Conservation (phyloP, 345 rosid genomes). For the Camelina sativa region DNA sequence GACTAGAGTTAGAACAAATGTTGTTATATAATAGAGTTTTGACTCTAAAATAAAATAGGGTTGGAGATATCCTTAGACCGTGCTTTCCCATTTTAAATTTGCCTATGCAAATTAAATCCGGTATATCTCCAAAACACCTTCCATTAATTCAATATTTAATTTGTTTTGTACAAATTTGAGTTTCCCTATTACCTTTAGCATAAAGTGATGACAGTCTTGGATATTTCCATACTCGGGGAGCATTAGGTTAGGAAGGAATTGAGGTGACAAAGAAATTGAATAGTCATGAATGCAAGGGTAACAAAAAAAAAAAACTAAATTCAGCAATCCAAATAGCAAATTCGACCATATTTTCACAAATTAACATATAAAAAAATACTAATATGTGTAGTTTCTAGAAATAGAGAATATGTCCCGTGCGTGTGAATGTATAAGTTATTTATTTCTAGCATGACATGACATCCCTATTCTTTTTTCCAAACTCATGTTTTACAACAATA, state of each 20-base stretch:
- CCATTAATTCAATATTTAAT: not conserved
- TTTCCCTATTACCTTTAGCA: not conserved
- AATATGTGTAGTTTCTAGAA: not conserved
- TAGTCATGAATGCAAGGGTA: not conserved
- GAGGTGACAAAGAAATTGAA: conserved; percentile 5
- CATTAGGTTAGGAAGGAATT: not conserved
- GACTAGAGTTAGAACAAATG: too few species aligned
- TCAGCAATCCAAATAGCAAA: not conserved
- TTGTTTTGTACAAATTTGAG: not conserved
- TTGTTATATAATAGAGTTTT: too few species aligned
- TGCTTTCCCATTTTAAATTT: not conserved
- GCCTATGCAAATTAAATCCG: not conserved
- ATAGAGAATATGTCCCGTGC: not conserved
- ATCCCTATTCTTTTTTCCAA: not conserved
- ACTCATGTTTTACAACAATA: not conserved
- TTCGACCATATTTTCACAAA: not conserved
- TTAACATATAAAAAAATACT: not conserved
- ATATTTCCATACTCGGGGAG: conserved; percentile 9
- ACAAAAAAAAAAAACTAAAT: too few species aligned
- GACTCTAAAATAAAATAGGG: too few species aligned
- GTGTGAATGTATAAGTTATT: too few species aligned
- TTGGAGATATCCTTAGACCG: too few species aligned
- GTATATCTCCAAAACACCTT: not conserved
- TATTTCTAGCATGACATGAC: not conserved
- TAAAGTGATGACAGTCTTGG: not conserved